Percentiles rank a stretch among this genome's conserved stretches.
phyloP scores from a whole-genome alignment of 2,329 filamentous ascomycete species.

The Phyllosticta citribraziliensis region DNA sequence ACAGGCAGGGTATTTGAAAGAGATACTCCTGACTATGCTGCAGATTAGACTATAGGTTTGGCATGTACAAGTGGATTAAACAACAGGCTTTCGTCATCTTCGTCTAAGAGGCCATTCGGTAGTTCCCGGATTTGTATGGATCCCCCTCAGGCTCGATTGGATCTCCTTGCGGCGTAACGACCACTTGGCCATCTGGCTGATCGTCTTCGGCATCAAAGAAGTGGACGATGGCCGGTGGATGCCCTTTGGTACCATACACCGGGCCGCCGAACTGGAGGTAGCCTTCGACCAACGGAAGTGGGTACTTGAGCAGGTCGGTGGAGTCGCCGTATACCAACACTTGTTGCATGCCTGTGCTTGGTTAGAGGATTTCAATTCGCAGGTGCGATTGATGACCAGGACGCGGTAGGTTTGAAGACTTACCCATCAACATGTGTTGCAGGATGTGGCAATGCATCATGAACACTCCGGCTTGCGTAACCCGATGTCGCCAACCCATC shows the following conservation, averaged over 20 bases:
- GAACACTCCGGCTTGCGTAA: slow-evolving; percentile 46
- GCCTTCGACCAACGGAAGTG: slow-evolving; percentile 27
- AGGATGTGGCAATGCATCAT: slow-evolving; percentile 53
- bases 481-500: slow-evolving; percentile 51
- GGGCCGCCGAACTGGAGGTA: slow-evolving; percentile 37
- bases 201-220: slow-evolving; percentile 1
- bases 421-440: slow-evolving; percentile 49
- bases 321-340: slow-evolving; percentile 39
- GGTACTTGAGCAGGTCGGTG: slow-evolving; percentile 27
- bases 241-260: slow-evolving; percentile 28
- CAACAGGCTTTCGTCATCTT: background rate
- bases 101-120: background rate
- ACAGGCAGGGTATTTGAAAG: background rate
- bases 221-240: slow-evolving; percentile 12
- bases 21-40: background rate
- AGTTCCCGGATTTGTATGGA: background rate
- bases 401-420: background rate
- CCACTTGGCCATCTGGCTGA: background rate
- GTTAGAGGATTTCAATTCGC: background rate
- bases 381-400: background rate
- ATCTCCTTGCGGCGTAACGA: background rate
- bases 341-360: slow-evolving; percentile 30
- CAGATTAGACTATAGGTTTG: background rate
- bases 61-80: background rate
- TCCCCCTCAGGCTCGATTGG: too few relatives aligned